Evolutionary conservation across 208 protist species (phyloP).

Genomic region (Trypanosomatidae sp.): DNA sequence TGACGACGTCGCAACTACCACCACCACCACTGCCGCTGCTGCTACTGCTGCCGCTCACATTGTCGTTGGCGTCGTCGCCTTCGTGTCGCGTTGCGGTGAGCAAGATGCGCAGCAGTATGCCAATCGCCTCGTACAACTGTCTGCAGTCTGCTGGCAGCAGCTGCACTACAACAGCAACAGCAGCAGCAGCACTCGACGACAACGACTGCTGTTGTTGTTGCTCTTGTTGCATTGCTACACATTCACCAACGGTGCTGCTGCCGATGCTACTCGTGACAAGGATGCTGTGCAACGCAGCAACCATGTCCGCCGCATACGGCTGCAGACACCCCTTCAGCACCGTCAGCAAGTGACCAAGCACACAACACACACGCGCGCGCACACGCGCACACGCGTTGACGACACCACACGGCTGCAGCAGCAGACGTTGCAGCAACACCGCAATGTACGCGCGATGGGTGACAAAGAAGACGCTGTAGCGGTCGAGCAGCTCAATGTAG

Average conservation of each 20-base stretch:
- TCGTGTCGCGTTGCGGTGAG: no score
- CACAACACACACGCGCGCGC: slow-evolving; percentile 49
- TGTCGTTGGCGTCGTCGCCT: slow-evolving; percentile 1
- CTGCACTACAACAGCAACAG: no score
- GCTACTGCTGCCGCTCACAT: not conserved
- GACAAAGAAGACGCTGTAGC: slow-evolving; percentile 54
- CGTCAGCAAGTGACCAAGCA: slow-evolving; percentile 54
- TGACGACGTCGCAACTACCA: not conserved
- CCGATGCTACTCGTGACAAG: slow-evolving; percentile 18
- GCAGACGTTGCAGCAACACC: slow-evolving; percentile 43
- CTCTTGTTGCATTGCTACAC: no score
- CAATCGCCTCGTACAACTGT: slow-evolving; percentile 61
- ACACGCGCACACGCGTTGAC: slow-evolving; percentile 36
- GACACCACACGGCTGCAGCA: slow-evolving; percentile 50
- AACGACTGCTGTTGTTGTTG: slow-evolving; percentile 14
- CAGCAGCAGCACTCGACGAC: no score
- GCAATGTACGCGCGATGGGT: slow-evolving; percentile 38
- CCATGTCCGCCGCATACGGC: slow-evolving; percentile 37
- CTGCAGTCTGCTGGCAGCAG: no score
- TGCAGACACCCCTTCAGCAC: slow-evolving; percentile 18
- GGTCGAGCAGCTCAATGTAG: slow-evolving; percentile 68
- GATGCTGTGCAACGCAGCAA: slow-evolving; percentile 42
- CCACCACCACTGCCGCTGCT: not conserved
- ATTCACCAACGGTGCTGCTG: no score
- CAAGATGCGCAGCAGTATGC: slow-evolving; percentile 38